phyloP scores from a whole-genome alignment of 2,329 filamentous ascomycete genomes.

The Aplosporella prunicola region DNA sequence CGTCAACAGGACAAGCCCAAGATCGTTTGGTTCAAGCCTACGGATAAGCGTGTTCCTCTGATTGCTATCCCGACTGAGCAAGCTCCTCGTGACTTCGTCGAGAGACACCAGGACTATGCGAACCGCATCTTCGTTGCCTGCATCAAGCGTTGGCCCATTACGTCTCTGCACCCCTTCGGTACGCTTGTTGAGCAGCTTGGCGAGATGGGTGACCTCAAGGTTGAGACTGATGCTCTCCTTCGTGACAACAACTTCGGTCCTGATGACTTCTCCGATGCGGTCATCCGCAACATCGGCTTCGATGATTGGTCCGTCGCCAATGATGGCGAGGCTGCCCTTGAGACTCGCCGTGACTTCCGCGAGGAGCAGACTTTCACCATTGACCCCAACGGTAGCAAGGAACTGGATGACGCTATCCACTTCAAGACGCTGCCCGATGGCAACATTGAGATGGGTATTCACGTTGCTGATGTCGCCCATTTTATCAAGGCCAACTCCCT shows the following conservation, averaged over 20 bases:
- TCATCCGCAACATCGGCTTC: conserved; percentile 82
- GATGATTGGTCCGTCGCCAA: conserved; percentile 83
- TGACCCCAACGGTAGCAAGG: conserved; percentile 76
- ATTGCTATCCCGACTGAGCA: conserved; percentile 98
- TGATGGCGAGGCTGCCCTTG: conserved; percentile 66
- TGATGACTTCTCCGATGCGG: conserved; percentile 95
- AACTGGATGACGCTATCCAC: conserved; percentile 88
- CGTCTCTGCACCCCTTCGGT: conserved; percentile 96
- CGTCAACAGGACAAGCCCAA: conserved; percentile 94
- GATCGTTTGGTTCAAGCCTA: conserved; percentile 99
- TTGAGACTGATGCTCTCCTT: conserved; percentile 93
- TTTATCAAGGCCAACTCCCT: conserved; percentile 95
- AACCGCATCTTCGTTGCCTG: conserved; percentile 97
- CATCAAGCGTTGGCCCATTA: conserved; percentile 99
- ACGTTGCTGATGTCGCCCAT: conserved; percentile 90
- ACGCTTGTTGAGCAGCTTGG: conserved; percentile 95
- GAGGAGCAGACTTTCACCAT: conserved; percentile 84
- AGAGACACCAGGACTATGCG: conserved; percentile 95
- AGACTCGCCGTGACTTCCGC: conserved; percentile 80
- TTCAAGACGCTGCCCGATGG: conserved; percentile 76
- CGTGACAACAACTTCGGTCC: conserved; percentile 98
- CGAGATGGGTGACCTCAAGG: conserved; percentile 93
- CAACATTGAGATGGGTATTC: conserved; percentile 86
- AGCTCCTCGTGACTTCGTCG: conserved; percentile 92
- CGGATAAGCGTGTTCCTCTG: conserved; percentile 93